Conservation (phyloP, 2,329 filamentous ascomycete species). For the Sporothrix schenckii region DNA sequence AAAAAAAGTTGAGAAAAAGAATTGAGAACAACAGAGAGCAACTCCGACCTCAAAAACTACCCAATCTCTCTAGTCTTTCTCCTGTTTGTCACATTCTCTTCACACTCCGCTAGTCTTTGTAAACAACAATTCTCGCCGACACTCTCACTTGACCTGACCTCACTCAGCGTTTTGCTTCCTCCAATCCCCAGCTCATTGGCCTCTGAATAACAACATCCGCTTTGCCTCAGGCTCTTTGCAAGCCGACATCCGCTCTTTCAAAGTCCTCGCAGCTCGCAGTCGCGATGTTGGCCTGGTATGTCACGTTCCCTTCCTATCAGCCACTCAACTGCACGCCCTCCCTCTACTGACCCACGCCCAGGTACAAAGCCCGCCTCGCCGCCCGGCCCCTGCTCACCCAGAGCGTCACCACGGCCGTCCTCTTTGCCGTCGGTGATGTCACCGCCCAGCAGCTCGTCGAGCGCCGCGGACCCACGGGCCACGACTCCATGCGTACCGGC, state of each 20-base stretch:
- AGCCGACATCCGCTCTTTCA: not conserved
- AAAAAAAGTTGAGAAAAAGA: not conserved
- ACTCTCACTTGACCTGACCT: not conserved
- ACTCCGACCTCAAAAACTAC: not conserved
- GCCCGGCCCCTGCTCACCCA: conserved; percentile 85
- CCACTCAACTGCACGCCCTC: too few relatives aligned
- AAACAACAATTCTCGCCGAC: conserved; percentile 1
- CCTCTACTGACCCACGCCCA: conserved; percentile 40
- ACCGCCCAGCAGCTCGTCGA: conserved; percentile 92
- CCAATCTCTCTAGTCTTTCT: not conserved
- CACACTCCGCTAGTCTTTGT: not conserved
- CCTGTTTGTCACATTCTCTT: not conserved
- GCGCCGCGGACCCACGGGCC: conserved; percentile 64
- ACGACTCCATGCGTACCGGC: conserved; percentile 71
- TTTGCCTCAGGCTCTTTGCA: not conserved
- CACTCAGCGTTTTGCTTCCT: not conserved
- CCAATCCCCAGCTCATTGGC: not conserved
- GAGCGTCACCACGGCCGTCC: conserved; percentile 83
- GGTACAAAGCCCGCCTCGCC: conserved; percentile 86
- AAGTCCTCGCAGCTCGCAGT: not conserved
- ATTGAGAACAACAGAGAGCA: not conserved
- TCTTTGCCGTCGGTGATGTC: conserved; percentile 90
- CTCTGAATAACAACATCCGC: not conserved
- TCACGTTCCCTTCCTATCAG: not conserved
- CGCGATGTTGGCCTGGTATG: conserved; percentile 35